Base-by-base conservation (phyloP, 176 grass and related monocot species). In the Lolium perenne region DNA sequence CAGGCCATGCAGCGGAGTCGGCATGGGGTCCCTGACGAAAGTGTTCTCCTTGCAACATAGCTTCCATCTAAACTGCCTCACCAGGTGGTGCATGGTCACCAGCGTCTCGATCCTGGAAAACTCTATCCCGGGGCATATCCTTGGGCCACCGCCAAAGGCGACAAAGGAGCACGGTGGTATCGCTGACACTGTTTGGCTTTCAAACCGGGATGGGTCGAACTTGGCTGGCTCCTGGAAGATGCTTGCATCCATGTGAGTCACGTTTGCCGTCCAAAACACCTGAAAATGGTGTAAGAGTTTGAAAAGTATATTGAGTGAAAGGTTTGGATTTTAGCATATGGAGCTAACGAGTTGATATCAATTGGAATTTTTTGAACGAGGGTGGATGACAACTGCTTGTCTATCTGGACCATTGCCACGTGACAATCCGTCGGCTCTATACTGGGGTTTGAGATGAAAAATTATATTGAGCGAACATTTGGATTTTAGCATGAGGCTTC, bases 81-180 rank as follows among this genome's bases (percentile, higher is more conserved):
- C 72, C 0, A 90, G 43, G 54, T 90, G 71, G 9, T 90, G 82
- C 85, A 85, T 85, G 10, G 53, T 82, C 23, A 90, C 72, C 20
- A 85, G 67, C 63, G 72, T 90, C 76, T 93, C 91, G n/a, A 90
- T 84, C 87, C 68, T 87, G 6, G 85, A 85, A 71, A 90, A 85
- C 77, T 90, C 85, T 45, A 43, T 43, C 41, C 41, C 41, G 4
- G 41, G 41, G 5, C 41, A 43, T 43, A 43, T 43, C 41, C 41
- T 66, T 87, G 4, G 4, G 41, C 41, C 41, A 43, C 41, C 41
- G 41, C 41, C 41, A 43, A 43, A 43, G 41, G 41, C 41, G 4
- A 93, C 85, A 53, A 85, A 93, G 25, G 71, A 87, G 74, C 58
- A 82, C 11, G 84, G 84, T 2, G 87, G 84, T 41, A 66, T 78